Conservation (phyloP, 495 filamentous ascomycete genomes). For the Lindgomyces ingoldianus region DNA sequence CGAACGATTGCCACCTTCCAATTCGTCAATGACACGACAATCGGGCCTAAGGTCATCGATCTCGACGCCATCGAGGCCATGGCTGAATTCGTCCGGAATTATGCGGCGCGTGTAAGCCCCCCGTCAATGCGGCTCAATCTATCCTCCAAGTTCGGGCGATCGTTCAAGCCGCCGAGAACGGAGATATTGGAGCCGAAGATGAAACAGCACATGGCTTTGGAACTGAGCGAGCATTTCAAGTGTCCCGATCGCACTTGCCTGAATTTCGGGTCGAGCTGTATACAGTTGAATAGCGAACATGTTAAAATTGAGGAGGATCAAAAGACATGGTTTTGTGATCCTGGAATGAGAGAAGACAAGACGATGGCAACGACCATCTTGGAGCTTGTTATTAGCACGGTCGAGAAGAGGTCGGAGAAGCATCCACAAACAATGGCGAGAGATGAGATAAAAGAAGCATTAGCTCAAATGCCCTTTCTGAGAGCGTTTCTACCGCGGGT, state of each 20-base stretch:
- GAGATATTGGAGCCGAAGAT: neutral
- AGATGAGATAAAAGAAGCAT: neutral
- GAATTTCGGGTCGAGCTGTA: neutral
- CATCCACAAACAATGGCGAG: neutral
- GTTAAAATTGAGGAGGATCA: neutral
- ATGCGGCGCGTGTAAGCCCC: neutral
- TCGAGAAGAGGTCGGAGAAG: neutral
- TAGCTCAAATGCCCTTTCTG: neutral
- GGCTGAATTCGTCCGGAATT: neutral
- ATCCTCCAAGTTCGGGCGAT: neutral
- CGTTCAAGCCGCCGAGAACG: neutral
- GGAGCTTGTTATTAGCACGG: neutral
- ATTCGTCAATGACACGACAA: neutral
- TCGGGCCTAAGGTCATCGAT: neutral
- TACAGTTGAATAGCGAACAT: neutral
- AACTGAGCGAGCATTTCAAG: neutral
- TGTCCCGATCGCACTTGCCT: neutral
- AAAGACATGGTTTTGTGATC: neutral
- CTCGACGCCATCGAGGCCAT: neutral
- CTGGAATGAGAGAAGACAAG: neutral
- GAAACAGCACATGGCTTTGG: neutral
- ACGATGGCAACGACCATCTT: neutral
- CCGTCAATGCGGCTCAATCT: neutral
- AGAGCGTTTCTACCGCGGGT: neutral
- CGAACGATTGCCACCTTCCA: neutral